phyloP scores from a whole-genome alignment of 768 basidiomycete genomes.

The Russula vinacea region DNA sequence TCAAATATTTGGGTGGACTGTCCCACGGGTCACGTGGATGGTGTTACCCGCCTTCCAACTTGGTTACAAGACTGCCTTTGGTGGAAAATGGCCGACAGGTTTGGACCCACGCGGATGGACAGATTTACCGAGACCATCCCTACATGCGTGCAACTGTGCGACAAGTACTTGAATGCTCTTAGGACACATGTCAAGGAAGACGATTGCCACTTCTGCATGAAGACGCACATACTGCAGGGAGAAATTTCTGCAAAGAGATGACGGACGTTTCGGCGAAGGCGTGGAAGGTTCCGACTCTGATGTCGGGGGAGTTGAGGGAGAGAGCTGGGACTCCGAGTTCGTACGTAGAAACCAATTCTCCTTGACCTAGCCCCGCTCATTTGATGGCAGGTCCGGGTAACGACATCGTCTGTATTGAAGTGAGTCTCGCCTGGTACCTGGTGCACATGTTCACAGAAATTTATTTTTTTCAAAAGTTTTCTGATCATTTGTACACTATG shows the following conservation, averaged over 20 bases:
- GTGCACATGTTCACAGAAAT: background rate
- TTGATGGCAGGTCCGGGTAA: too few species aligned
- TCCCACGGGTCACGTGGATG: background rate
- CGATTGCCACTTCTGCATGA: constrained; percentile 11
- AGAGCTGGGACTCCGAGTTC: too few species aligned
- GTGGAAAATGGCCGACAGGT: too few species aligned
- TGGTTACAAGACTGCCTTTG: background rate
- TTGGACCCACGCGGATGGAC: background rate
- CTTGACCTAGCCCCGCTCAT: too few species aligned
- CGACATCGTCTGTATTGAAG: too few species aligned
- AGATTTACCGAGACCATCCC: background rate
- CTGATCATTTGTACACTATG: background rate
- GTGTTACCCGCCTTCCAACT: background rate
- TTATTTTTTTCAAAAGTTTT: background rate
- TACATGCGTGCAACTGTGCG: background rate
- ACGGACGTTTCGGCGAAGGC: background rate
- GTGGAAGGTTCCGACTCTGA: background rate
- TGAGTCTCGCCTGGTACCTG: background rate
- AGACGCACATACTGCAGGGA: constrained; percentile 11
- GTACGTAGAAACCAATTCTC: too few species aligned
- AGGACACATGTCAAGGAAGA: background rate
- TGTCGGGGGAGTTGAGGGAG: too few species aligned
- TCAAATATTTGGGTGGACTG: constrained; percentile 12
- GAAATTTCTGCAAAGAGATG: background rate
- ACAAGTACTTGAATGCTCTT: constrained; percentile 2